Evolutionary conservation across 1,284 basidiomycete species (phyloP).

Genomic region (Heterobasidion irregulare): DNA sequence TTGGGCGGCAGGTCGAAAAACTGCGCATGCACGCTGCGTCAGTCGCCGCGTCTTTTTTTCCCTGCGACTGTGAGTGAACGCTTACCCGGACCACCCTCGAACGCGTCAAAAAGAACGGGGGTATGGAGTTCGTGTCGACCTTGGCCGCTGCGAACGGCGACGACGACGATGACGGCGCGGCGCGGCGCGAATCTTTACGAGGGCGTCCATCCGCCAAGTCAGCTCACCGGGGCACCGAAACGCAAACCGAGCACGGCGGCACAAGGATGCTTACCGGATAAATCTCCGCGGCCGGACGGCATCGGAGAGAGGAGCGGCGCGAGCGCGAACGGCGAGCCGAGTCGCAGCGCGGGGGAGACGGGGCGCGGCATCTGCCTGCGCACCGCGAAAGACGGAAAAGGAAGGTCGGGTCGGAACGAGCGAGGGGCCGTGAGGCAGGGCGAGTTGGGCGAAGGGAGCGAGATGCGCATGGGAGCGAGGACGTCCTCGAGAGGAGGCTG

Average conservation of each 20-base stretch:
- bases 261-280: no score
- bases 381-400: neutral
- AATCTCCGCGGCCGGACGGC: no score
- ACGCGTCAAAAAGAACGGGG: neutral
- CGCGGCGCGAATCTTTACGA: neutral
- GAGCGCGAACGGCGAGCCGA: neutral
- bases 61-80: neutral
- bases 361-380: neutral
- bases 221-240: neutral
- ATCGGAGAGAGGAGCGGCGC: neutral
- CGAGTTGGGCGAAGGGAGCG: neutral
- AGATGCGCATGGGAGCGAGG: neutral
- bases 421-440: neutral
- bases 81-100: conserved; percentile 9
- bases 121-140: neutral
- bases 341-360: neutral
- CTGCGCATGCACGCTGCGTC: neutral
- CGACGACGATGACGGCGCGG: neutral
- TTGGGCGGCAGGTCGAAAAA: neutral
- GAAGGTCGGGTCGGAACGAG: neutral
- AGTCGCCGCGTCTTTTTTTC: neutral
- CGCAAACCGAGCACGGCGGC: no score
- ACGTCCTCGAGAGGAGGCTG: no score
- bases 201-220: neutral
- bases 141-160: neutral